Evolutionary conservation across 257 asterid genomes (phyloP), one percentile per base, ranked within the genome.

Genomic region (Solanum commersonii): DNA sequence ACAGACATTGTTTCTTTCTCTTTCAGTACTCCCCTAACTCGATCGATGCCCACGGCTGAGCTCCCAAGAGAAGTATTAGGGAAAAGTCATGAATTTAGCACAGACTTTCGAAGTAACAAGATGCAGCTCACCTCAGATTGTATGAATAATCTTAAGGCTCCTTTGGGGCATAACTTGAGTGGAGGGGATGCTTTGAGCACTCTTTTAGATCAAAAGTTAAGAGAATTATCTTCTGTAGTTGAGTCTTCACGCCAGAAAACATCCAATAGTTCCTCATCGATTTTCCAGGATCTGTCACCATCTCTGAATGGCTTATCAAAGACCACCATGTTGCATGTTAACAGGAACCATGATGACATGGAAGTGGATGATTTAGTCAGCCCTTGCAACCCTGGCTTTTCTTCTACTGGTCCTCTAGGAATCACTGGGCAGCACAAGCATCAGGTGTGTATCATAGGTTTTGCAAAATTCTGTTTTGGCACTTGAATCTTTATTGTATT

Each of bases 1-100:
- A 87, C 92, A 27, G 99, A 94, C 65, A 95, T 96, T 65, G 78
- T 97, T 90, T 97, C 99, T 42, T 96, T 97, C 90, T 95, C 99
- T 56, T 97, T 96, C 93, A 95, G 90, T 74, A 91, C 99, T 91
- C 98, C 98, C 34, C 88, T 97, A 94, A 74, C 94, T 22, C 91
- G 96, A 72, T 87, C 92, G 15, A 88, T 89, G 85, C 86, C 89
- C n/a, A 90, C 86, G 73, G 79, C 93, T 56, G 88, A 87, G 76
- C 83, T 89, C 78, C 87, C 90, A 59, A 86, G 91, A 33, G 94
- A 87, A 91, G 87, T 46, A 29, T 86, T 87, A 86, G 95, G 90
- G 84, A 92, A 88, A 63, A 87, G 88, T 91, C 73, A 86, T 86
- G 90, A 85, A 18, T 88, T 86, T 76, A 85, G 88, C 82, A 86